Evolutionary conservation across 192 early-diverging fungal genomes (phyloP), one percentile per base, ranked within the genome.

Genomic region (Lobosporangium transversale): DNA sequence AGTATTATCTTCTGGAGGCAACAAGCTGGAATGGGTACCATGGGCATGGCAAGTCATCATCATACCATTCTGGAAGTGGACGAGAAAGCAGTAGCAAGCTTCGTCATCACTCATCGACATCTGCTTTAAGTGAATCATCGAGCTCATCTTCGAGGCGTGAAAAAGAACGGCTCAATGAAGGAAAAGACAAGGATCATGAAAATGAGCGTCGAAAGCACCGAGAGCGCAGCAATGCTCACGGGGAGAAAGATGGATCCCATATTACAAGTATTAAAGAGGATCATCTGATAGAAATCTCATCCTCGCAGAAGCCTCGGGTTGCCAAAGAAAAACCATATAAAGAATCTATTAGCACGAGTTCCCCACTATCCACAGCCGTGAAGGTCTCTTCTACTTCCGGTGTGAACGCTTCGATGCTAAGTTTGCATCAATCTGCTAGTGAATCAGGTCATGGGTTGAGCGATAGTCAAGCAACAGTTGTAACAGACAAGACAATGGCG

Each of bases 1-100:
- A 78, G n/a, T 88, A 81, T 35, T 88, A 82, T 36, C 58, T 78
- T n/a, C 47, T 88, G 2, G 80, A 84, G 12, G 83, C 79, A 0
- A 83, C 84, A 10, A 68, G 70, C 21, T 84, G 81, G 83, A 78
- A 66, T 21, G 64, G 62, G 17, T 40, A 64, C 31, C 55, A 73
- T 48, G 36, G 69, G 24, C 61, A 68, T 31, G 64, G 71, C 2
- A 50, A 35, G 21, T 54, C 73, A 8, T 76, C 73, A 0, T 76
- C 73, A 2, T 65, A 75, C 24, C 63, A 75, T 26, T 66, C 63
- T 7, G 58, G 63, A 17, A 67, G 73, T 24, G 51, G 55, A n/a
- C n/a, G 70, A 20, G 70, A 69, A 29, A 52, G 68, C 30, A 63
- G 54, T 24, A 56, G 63, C 27, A 75, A 75, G 24, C 42, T 75